A percentile compares a stretch with the other conserved stretches of the same genome.
Conservation (phyloP, 345 rosid genomes). For the Raphanus sativus region DNA sequence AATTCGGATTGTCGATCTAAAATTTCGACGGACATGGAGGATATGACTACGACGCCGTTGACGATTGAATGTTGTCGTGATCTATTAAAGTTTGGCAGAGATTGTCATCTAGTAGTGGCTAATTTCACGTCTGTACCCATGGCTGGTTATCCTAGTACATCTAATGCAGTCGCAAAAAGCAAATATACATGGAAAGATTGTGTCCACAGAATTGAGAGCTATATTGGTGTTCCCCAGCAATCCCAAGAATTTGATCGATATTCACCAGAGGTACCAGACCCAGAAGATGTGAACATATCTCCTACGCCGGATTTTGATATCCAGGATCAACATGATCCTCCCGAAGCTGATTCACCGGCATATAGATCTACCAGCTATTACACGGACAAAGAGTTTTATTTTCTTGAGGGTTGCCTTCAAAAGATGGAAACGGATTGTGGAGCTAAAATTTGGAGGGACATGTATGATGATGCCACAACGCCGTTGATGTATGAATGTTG, state of each 20-base stretch:
- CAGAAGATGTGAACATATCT: neutral
- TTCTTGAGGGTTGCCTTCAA: neutral
- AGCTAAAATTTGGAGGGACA: neutral
- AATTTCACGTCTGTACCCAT: neutral
- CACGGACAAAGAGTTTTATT: neutral
- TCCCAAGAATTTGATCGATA: neutral
- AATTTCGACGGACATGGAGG: neutral
- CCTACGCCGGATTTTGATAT: neutral
- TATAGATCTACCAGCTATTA: no score
- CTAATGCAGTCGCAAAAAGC: neutral
- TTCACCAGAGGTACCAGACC: neutral
- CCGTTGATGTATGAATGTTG: neutral
- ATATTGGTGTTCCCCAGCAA: neutral
- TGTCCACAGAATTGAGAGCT: neutral
- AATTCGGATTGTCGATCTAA: neutral
- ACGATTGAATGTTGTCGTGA: neutral
- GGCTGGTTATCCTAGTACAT: neutral
- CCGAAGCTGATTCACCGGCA: neutral
- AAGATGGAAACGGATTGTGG: neutral
- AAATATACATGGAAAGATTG: neutral
- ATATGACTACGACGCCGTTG: neutral
- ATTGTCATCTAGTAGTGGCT: neutral
- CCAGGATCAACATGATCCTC: neutral
- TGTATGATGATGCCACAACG: neutral
- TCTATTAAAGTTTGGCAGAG: neutral